These are phyloP conservation scores for Hypoxylon rubiginosum DNA, from an alignment of 2,329 filamentous ascomycete genomes.

Conservation along the genomic window DNA sequence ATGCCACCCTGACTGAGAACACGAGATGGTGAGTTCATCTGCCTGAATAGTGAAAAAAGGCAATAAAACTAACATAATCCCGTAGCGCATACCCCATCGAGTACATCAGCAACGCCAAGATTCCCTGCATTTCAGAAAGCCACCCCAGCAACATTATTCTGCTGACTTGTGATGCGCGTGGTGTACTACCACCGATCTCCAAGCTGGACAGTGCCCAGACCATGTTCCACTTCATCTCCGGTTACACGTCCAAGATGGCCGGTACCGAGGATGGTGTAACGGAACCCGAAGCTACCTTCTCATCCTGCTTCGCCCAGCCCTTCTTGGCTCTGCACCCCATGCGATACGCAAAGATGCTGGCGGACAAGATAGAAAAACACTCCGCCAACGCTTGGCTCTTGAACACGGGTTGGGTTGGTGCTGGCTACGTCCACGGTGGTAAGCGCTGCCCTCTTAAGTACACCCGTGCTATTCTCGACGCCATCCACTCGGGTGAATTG, in stretches of 20 bases:
- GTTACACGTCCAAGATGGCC: conserved; percentile 99
- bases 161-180: conserved; percentile 96
- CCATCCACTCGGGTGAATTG: conserved; percentile 97
- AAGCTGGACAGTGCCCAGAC: conserved; percentile 95
- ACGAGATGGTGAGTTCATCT: conserved; percentile 75
- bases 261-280: conserved; percentile 97
- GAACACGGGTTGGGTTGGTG: conserved; percentile 80
- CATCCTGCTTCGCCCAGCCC: conserved; percentile 98
- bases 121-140: conserved; percentile 87
- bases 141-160: conserved; percentile 98
- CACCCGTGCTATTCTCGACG: conserved; percentile 97
- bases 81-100: conserved; percentile 92
- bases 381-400: conserved; percentile 97
- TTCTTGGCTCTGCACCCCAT: conserved; percentile 99
- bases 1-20: conserved; percentile 95
- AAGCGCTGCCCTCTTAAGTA: conserved; percentile 99
- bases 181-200: conserved; percentile 96
- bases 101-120: conserved; percentile 99
- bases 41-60: neutral
- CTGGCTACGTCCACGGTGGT: conserved; percentile 87
- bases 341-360: conserved; percentile 98
- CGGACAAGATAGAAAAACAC: conserved; percentile 96
- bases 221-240: conserved; percentile 99
- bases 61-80: conserved; percentile 29
- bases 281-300: conserved; percentile 98